Base-by-base conservation (phyloP, 2,329 filamentous ascomycete species). In the Thyridium curvatum region DNA sequence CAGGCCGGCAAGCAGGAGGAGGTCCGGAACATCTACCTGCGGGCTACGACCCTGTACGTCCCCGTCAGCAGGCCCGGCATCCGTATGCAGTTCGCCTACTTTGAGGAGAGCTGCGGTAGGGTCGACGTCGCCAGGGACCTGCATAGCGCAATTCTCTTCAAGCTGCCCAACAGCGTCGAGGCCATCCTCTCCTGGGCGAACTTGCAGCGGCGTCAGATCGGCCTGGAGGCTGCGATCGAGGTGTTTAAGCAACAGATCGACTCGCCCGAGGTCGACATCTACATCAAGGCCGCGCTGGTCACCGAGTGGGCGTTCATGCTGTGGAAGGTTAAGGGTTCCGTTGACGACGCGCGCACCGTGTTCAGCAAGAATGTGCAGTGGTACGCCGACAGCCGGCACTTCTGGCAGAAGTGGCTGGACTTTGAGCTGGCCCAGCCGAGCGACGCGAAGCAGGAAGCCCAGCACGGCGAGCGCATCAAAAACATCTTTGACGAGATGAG, bases 121-220 rank as follows among this genome's bases (percentile, higher is more conserved):
- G 66, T 83, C 18, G 84, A 86, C 45, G 74, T 94, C 30, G 88
- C 91, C 10, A 79, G 84, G 43, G 89, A 86, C 42, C 90, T 98
- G 40, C 86, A 96, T 55, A 74, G 83, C 35, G 82, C 86, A 2
- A 84, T 98, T 39, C 70, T 97, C 26, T 67, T 81, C 47, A 73
- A 74, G 42, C 66, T 94, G 13, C 89, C 91, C 1, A 83, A 86
- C 48, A 86, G 91, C 47, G 74, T 94, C 34, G 89, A 96, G 59
- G 88, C 86, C 2, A 87, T 97, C 46, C 70, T 91, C 9, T 93
- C 90, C 1, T 81, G 89, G 71, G 90, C 89, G 28, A 93, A 95
- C 47, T 68, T 94, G 30, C 80, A 87, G 58, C 83, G 90, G 47
- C 84, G 93, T 26, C 86, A 95, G 52, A 77, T 77, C 38, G 89